Evolutionary conservation across 306 rosid species (phyloP).

Genomic region (Amphicarpaea edgeworthii): DNA sequence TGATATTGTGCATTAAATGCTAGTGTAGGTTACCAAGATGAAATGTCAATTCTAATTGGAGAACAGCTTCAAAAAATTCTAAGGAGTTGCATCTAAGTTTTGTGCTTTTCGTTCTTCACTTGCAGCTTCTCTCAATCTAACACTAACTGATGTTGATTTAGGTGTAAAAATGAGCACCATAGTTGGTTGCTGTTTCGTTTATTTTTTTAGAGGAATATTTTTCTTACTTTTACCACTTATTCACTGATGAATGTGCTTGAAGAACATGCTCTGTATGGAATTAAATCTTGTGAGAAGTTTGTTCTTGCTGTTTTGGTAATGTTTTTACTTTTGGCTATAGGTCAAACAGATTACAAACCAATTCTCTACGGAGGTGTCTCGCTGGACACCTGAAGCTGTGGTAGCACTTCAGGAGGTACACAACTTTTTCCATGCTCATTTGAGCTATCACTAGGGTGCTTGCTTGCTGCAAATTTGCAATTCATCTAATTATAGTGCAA

Average conservation of each 20-base stretch:
- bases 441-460: constrained; percentile 16
- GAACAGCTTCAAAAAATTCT: background rate
- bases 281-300: constrained; percentile 2
- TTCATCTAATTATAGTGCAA: constrained; percentile 12
- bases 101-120: background rate
- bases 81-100: background rate
- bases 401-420: constrained; percentile 82
- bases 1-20: background rate
- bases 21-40: background rate
- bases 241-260: constrained; percentile 4
- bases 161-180: background rate
- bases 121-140: background rate
- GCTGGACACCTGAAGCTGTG: constrained; percentile 87
- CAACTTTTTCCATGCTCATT: constrained; percentile 38
- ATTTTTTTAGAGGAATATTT: background rate
- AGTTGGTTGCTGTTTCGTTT: constrained; percentile 13
- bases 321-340: constrained; percentile 49
- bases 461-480: constrained; percentile 32
- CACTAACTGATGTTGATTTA: background rate
- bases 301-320: background rate
- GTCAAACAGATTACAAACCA: constrained; percentile 63
- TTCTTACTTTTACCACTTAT: constrained; percentile 3
- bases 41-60: background rate
- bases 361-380: constrained; percentile 49
- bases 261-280: constrained; percentile 4